Evolutionary conservation across 768 basidiomycete species (phyloP).

Genomic region (Pisolithus marmoratus): DNA sequence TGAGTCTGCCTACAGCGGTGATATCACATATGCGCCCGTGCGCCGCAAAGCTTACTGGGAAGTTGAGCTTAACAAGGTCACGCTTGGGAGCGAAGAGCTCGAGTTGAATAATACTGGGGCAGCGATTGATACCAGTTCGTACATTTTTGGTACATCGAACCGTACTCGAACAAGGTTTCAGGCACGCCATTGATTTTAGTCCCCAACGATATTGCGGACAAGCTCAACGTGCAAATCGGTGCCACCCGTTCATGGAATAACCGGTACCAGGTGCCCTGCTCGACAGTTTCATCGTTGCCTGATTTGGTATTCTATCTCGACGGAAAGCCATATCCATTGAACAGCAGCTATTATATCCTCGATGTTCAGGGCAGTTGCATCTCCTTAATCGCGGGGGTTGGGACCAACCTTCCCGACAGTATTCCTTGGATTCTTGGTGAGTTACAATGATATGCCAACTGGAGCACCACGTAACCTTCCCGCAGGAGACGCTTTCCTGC

Average conservation of each 20-base stretch:
- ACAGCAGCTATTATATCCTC: slow-evolving; percentile 84
- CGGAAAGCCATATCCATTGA: slow-evolving; percentile 73
- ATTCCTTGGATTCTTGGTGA: slow-evolving; percentile 88
- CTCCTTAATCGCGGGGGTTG: slow-evolving; percentile 86
- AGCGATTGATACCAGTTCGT: slow-evolving; percentile 80
- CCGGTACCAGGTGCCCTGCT: slow-evolving; percentile 88
- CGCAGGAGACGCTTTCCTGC: slow-evolving; percentile 82
- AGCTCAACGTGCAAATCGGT: slow-evolving; percentile 94
- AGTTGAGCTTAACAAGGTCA: slow-evolving; percentile 84
- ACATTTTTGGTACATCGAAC: slow-evolving; percentile 1
- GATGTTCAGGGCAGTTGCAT: slow-evolving; percentile 91
- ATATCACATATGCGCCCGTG: slow-evolving; percentile 82
- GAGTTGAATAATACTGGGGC: slow-evolving; percentile 93
- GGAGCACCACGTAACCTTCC: slow-evolving; percentile 2
- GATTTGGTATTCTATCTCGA: slow-evolving; percentile 79
- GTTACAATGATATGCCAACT: slow-evolving; percentile 12
- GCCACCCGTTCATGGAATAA: slow-evolving; percentile 95
- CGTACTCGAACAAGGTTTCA: slow-evolving; percentile 17
- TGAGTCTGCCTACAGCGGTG: slow-evolving; percentile 64
- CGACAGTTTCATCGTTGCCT: slow-evolving; percentile 78
- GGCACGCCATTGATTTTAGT: slow-evolving; percentile 93
- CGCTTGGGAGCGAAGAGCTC: slow-evolving; percentile 80
- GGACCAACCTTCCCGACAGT: slow-evolving; percentile 77
- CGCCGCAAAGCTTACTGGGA: slow-evolving; percentile 98
- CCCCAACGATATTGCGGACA: slow-evolving; percentile 92